Evolutionary conservation across 371 early-diverging fungal species (phyloP), one percentile per base, ranked within the genome.

Genomic region (Rhizomucor miehei): DNA sequence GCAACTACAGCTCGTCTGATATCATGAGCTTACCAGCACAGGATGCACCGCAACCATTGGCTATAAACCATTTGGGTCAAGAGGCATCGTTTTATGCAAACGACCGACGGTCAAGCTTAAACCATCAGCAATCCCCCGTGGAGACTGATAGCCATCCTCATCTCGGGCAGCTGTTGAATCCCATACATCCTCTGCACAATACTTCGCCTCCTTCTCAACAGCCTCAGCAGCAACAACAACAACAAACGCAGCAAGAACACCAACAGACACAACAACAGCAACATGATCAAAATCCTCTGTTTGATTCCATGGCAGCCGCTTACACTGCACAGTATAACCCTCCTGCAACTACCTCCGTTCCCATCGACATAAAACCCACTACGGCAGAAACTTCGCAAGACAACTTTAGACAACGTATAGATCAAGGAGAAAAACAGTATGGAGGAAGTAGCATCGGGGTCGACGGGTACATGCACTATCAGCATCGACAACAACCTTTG

Each of bases 401-500:
- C 1, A 48, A 19, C 34, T 23, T 25, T 10, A 35, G 34, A 24
- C 17, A 48, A 19, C 41, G 19, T 19, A 19, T 14, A 14, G 19
- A 41, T 4, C 41, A 41, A 11, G 16, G 11, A 19, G 41, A 41
- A 23, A 17, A 25, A 45, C 51, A 49, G 17, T 29, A 29, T 17
- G 46, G 52, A 21, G 48, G 59, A 14, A 48, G 59, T 39, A 24
- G 39, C 34, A 52, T 52, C 17, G 53, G 51, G 23, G 34, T 52
- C 29, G 59, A 59, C 43, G 39, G 44, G 17, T 59, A 59, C 40
- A 52, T 52, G 53, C 49, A 59, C 35, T 52, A 59, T 43, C 59
- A 66, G 13, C 51, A 66, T 36, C 58, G 62, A 23, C 67, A 63
- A 21, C 65, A 57, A 20, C 54, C 62, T 13, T 54, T 68, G 21